Evolutionary conservation across 352 stramenopile species (phyloP), one percentile per base, ranked within the genome.

Genomic region (Phytophthora lateralis): DNA sequence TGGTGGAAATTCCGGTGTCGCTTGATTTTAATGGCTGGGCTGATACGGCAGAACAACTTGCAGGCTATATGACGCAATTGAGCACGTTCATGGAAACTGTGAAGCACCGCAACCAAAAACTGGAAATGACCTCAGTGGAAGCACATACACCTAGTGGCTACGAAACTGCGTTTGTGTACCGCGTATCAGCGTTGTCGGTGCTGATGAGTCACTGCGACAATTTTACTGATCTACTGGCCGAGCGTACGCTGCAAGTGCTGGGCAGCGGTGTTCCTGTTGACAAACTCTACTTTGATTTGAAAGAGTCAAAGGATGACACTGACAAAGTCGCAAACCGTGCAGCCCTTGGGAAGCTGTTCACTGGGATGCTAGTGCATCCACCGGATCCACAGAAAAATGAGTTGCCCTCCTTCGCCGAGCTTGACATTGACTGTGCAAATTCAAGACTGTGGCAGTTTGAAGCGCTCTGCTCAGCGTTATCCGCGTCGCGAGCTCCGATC

Each of bases 1-100:
- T 35, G 4, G 7, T 66, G 12, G 48, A 66, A 39, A 66, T 66
- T 21, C 48, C 57, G 5, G 26, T 66, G 5, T 60, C 57, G 12
- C 57, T 66, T 10, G 48, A 66, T 14, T 38, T 45, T 14, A 34
- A 4, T 14, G 37, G 20, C n/a, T 66, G 18, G 12, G 20, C 57
- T 20, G 27, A 60, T n/a, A 47, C 21, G n/a, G 49, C 24, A 18
- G 48, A 66, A 4, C 1, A 55, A 49, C 34, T 60, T 55, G 57
- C 32, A n/a, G 49, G 9, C 11, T 11, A 55, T 26, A 18, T 66
- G n/a, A 15, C 44, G 15, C 24, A 55, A 6, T 2, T 66, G 3
- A 21, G 17, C 9, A 38, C 24, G 2, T 54, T 66, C 34, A 54
- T 66, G 5, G 14, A 37, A 17, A 26, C 15, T 18, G 47, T 60